phyloP scores from a whole-genome alignment of 805 yeast genomes.

The Jamesozyma hellenica region DNA sequence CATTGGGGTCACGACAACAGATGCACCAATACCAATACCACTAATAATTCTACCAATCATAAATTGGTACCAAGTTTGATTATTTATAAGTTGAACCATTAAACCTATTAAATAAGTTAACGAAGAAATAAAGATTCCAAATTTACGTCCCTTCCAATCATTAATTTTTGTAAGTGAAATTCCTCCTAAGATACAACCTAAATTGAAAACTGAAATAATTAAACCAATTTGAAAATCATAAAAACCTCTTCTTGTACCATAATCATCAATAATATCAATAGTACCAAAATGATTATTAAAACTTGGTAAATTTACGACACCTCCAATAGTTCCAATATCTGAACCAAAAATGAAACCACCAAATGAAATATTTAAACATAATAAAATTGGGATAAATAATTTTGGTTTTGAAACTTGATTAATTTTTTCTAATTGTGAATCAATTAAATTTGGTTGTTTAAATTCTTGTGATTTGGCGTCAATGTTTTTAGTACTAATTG shows the following conservation, averaged over 20 bases:
- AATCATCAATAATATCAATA: constrained; percentile 31
- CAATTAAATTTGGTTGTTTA: not conserved
- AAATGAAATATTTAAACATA: constrained; percentile 50
- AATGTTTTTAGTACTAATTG: too few species aligned
- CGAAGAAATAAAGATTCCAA: constrained; percentile 46
- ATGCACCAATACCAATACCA: constrained; percentile 67
- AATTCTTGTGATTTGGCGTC: not conserved
- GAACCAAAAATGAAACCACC: constrained; percentile 69
- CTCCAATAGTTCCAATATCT: constrained; percentile 72
- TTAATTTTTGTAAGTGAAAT: constrained; percentile 47
- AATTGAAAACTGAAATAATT: constrained; percentile 46
- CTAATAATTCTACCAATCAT: constrained; percentile 55
- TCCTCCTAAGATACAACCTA: constrained; percentile 68
- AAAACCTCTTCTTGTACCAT: constrained; percentile 8
- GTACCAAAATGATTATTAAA: constrained; percentile 44
- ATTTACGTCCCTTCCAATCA: constrained; percentile 52
- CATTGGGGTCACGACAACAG: constrained; percentile 65
- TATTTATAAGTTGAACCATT: constrained; percentile 46
- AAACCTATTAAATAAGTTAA: constrained; percentile 50
- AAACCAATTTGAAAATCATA: constrained; percentile 32
- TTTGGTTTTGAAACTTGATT: not conserved
- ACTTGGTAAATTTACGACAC: constrained; percentile 52
- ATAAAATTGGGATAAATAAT: constrained; percentile 15
- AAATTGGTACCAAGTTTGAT: constrained; percentile 48
- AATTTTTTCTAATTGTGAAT: not conserved